phyloP scores from a whole-genome alignment of 2,329 filamentous ascomycete genomes.

The Fusarium tanahbumbuense region DNA sequence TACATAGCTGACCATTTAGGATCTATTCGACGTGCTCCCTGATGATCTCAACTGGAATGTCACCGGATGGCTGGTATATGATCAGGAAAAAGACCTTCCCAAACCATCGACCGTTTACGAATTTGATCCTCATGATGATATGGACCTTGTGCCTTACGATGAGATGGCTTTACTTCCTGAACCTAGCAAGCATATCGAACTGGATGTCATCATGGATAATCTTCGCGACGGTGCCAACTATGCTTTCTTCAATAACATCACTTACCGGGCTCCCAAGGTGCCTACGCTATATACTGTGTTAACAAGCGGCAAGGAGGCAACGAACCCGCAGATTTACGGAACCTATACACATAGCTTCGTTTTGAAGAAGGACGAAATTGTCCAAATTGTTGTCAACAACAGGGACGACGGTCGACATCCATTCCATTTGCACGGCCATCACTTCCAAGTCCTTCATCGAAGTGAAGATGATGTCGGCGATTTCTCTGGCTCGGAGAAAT shows the following conservation, averaged over 20 bases:
- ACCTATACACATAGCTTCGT: constrained; percentile 74
- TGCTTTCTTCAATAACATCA: constrained; percentile 81
- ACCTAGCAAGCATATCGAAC: constrained; percentile 71
- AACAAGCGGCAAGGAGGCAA: constrained; percentile 68
- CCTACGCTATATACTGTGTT: constrained; percentile 83
- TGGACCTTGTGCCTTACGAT: constrained; percentile 76
- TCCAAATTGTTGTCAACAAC: constrained; percentile 83
- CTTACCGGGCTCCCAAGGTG: constrained; percentile 79
- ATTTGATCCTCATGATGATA: constrained; percentile 79
- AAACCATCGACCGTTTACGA: constrained; percentile 67
- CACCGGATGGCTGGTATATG: constrained; percentile 73
- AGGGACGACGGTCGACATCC: constrained; percentile 77
- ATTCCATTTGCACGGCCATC: constrained; percentile 83
- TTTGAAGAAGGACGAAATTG: constrained; percentile 73
- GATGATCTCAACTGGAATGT: constrained; percentile 74
- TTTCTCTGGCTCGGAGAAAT: constrained; percentile 62
- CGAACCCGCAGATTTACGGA: constrained; percentile 72
- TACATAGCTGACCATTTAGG: constrained; percentile 50
- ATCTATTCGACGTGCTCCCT: constrained; percentile 76
- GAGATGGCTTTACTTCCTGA: constrained; percentile 68
- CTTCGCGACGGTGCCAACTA: constrained; percentile 70
- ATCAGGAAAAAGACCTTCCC: constrained; percentile 59
- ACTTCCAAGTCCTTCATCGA: constrained; percentile 75
- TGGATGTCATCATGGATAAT: constrained; percentile 73
- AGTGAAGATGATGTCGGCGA: constrained; percentile 67